phyloP scores from a whole-genome alignment of 225 moss, liverwort and hornwort species.

The Ulota crispa region DNA sequence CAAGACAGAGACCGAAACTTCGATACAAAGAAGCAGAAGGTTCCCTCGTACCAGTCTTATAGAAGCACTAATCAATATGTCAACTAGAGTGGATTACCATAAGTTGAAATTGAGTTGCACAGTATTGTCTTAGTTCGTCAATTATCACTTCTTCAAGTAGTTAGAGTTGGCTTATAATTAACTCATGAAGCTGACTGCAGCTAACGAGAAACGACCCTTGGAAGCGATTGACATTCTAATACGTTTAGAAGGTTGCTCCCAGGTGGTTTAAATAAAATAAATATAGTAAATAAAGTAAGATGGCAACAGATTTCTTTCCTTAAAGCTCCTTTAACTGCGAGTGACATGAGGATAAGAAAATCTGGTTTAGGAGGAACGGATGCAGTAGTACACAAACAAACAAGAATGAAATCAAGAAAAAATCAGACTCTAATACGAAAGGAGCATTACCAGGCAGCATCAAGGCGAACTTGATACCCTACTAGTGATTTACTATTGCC shows the following conservation, averaged over 20 bases:
- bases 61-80: background rate
- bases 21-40: background rate
- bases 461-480: conserved; percentile 98
- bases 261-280: background rate
- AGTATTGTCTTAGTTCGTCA: background rate
- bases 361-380: conserved; percentile 8
- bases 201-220: background rate
- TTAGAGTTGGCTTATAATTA: background rate
- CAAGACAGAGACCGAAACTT: background rate
- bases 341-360: conserved; percentile 7
- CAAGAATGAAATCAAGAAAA: background rate
- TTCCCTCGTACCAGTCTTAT: background rate
- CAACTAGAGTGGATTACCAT: background rate
- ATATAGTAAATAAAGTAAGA: background rate
- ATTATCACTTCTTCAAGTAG: background rate
- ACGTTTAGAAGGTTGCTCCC: background rate
- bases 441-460: conserved; percentile 82
- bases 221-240: conserved; percentile 14
- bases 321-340: background rate
- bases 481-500: conserved; percentile 87
- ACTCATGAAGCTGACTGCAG: conserved; percentile 9
- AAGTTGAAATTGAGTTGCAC: background rate
- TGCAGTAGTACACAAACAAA: background rate
- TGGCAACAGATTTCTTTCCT: background rate
- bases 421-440: background rate